These are phyloP conservation scores for Didymosphaeria variabile DNA, from an alignment of 2,329 filamentous ascomycete genomes.

Conservation along the genomic window DNA sequence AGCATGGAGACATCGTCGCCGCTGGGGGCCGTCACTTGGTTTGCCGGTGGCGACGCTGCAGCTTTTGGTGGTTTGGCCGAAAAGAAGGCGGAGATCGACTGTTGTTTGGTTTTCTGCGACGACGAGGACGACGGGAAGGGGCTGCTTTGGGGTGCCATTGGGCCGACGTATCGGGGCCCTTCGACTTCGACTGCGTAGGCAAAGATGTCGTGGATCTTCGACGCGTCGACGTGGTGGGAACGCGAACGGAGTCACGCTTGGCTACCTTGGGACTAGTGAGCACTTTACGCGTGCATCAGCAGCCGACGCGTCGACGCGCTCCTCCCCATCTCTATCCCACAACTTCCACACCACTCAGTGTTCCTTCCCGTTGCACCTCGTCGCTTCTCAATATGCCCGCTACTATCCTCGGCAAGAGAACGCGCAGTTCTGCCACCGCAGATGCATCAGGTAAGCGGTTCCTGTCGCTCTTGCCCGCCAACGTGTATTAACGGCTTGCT, in stretches of 20 bases:
- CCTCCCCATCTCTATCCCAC: constrained; percentile 32
- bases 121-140: constrained; percentile 37
- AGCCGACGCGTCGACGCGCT: constrained; percentile 21
- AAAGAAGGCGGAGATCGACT: constrained; percentile 88
- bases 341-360: constrained; percentile 26
- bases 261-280: too few species aligned
- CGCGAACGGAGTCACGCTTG: constrained; percentile 32
- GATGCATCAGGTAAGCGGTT: constrained; percentile 39
- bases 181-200: constrained; percentile 15
- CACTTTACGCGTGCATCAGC: constrained; percentile 29
- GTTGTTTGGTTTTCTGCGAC: constrained; percentile 71
- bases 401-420: constrained; percentile 51
- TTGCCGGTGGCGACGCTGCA: constrained; percentile 31
- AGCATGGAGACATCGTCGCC: constrained; percentile 28
- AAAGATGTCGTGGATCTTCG: constrained; percentile 17
- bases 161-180: constrained; percentile 11
- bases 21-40: constrained; percentile 14
- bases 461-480: constrained; percentile 16
- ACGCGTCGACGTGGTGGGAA: constrained; percentile 15
- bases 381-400: constrained; percentile 37
- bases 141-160: constrained; percentile 51
- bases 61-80: constrained; percentile 53
- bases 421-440: constrained; percentile 40
- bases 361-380: constrained; percentile 22
- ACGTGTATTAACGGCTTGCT: constrained; percentile 35